phyloP scores from a whole-genome alignment of 345 rosid genomes.

The Euphorbia tirucalli region DNA sequence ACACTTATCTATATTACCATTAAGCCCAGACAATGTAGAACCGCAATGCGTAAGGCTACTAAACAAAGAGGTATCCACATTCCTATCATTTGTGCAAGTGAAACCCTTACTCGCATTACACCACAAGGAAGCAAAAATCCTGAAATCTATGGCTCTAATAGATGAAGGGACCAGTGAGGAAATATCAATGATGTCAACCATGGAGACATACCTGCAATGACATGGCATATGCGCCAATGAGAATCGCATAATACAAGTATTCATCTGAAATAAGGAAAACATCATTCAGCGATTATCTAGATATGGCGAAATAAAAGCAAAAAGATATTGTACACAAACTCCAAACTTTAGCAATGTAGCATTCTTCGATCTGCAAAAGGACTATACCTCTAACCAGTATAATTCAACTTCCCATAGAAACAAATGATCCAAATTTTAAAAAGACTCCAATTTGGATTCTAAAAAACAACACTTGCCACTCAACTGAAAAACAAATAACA shows the following conservation, averaged over 20 bases:
- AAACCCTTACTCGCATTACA: conserved; percentile 53
- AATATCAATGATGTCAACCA: conserved; percentile 74
- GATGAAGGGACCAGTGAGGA: conserved; percentile 65
- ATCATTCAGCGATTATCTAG: not conserved
- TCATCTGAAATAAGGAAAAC: not conserved
- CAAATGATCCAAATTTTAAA: not conserved
- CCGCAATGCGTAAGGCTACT: conserved; percentile 70
- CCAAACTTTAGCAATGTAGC: not conserved
- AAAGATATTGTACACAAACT: not conserved
- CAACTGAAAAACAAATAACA: not conserved
- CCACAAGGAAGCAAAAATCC: conserved; percentile 69
- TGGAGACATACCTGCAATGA: conserved; percentile 68
- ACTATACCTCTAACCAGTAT: not conserved
- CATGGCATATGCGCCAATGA: not conserved
- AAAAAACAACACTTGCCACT: not conserved
- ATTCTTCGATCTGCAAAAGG: no score
- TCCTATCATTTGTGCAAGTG: conserved; percentile 40
- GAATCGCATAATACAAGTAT: not conserved
- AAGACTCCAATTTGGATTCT: not conserved
- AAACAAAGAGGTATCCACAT: conserved; percentile 29
- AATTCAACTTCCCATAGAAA: not conserved
- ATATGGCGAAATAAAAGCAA: not conserved
- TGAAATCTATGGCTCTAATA: conserved; percentile 62
- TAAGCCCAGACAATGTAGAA: conserved; percentile 52
- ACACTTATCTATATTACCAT: conserved; percentile 63